A percentile compares a stretch with the other conserved stretches of the same genome.
Conservation (phyloP, 495 filamentous ascomycete species). For the Penicillium riverlandense region DNA sequence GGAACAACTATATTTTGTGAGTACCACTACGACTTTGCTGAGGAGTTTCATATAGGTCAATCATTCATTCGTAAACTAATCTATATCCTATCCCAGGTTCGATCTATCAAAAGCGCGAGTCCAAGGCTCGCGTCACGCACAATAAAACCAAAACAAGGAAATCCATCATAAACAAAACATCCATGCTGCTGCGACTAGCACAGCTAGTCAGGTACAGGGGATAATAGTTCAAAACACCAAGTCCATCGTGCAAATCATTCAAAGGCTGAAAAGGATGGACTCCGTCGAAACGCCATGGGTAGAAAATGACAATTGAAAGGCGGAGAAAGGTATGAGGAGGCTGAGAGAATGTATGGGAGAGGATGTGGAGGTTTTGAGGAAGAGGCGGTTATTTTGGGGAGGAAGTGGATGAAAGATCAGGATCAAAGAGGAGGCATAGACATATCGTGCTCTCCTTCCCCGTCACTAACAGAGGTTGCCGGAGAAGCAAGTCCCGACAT, state of each 20-base stretch:
- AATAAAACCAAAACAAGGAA: background rate
- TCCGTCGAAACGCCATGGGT: slow-evolving; percentile 1
- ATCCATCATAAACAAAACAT: background rate
- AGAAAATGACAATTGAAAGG: background rate
- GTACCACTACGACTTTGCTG: no score
- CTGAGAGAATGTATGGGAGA: background rate
- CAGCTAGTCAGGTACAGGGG: background rate
- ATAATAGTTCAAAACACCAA: slow-evolving; percentile 1
- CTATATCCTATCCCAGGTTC: background rate
- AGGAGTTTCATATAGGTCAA: background rate
- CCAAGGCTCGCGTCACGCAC: background rate
- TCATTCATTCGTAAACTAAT: background rate
- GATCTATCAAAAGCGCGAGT: background rate
- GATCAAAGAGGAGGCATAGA: slow-evolving; percentile 6
- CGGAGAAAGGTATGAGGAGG: background rate
- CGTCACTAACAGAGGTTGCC: slow-evolving; percentile 24
- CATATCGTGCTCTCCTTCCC: slow-evolving; percentile 11
- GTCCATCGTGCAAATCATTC: slow-evolving; percentile 9
- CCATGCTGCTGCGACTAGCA: background rate
- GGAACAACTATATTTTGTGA: no score
- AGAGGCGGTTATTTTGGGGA: background rate
- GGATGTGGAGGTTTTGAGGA: background rate
- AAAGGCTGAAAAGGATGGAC: background rate
- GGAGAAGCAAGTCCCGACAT: slow-evolving; percentile 27
- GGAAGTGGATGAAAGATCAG: background rate